phyloP scores from a whole-genome alignment of 2,329 filamentous ascomycete species.

The Penicillium sp. region DNA sequence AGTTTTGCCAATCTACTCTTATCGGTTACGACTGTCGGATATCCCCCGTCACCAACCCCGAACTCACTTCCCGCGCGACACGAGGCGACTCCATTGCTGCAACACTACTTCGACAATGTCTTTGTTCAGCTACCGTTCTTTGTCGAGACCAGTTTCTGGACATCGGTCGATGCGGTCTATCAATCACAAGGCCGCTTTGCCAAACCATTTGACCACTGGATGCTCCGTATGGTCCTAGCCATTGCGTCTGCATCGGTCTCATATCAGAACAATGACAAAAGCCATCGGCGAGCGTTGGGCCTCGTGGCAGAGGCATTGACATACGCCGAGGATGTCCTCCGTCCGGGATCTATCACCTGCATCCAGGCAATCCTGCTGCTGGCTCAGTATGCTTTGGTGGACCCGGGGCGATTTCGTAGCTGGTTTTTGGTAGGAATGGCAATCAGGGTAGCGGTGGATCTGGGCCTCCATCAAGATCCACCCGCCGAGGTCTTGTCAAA shows the following conservation, averaged over 20 bases:
- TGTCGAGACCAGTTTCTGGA: constrained; percentile 74
- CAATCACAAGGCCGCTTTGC: constrained; percentile 65
- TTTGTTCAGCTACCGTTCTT: constrained; percentile 81
- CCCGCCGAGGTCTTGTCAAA: constrained; percentile 68
- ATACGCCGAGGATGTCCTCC: constrained; percentile 78
- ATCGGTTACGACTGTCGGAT: constrained; percentile 75
- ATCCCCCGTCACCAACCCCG: constrained; percentile 55
- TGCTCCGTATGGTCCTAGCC: constrained; percentile 85
- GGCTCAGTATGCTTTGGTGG: constrained; percentile 85
- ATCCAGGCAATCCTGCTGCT: constrained; percentile 86
- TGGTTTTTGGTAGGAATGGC: constrained; percentile 94
- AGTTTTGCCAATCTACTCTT: constrained; percentile 88
- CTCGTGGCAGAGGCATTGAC: constrained; percentile 68
- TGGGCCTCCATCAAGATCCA: constrained; percentile 91
- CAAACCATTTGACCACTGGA: constrained; percentile 73
- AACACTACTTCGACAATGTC: constrained; percentile 83
- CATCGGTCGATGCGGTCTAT: constrained; percentile 79
- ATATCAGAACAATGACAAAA: constrained; percentile 62
- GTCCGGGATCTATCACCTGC: constrained; percentile 79
- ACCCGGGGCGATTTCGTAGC: constrained; percentile 87
- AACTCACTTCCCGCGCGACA: constrained; percentile 72
- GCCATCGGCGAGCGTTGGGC: constrained; percentile 61
- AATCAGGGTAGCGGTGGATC: constrained; percentile 80
- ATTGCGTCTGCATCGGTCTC: constrained; percentile 77
- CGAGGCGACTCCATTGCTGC: constrained; percentile 67